Base-by-base conservation (phyloP, 1,139 yeast genomes). In the Saccharomyces hybrid region DNA sequence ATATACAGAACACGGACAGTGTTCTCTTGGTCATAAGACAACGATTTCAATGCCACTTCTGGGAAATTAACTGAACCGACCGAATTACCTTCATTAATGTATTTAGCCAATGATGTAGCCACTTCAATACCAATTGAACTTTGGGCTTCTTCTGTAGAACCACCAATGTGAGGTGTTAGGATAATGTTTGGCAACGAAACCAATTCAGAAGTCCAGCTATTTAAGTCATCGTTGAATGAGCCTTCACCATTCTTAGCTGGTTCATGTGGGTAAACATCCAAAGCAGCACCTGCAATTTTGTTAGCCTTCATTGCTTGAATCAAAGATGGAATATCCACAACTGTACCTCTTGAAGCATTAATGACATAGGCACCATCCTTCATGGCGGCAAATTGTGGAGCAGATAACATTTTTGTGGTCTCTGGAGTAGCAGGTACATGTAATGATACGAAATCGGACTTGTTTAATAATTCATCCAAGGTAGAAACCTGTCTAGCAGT, bases 71-170 rank as follows among this genome's bases (percentile, higher is more conserved):
- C 99, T 5, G 99, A 93, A 66, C 97, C 98, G 55, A 81, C 80
- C n/a, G 98, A 87, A 64, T 84, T 79, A 76, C 99, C 99, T 77
- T 93, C 99, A 73, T 91, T 93, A 71, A 93, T 86, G 76, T 90
- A 95, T 72, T 88, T 89, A 61, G 91, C 78, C 68, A 93, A 79
- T 32, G 96, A 83, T 51, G 87, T 78, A 56, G 86, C 90, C 57
- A 93, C 99, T 76, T 93, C 99, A 58, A 91, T 78, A 74, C 99
- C 99, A 70, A 93, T 93, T 52, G 98, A 96, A 57, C 90, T 82
- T 79, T 93, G 99, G 34, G 99, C 99, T 77, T 93, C 99, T 74
- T 93, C 98, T 51, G 99, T 93, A 51, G 98, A 90, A 61, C 99
- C 99, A 76, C 99, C 99, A 66, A 93, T 93, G 71, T 93, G 99